A percentile compares a stretch with the other conserved stretches of the same genome.
phyloP scores from a whole-genome alignment of 108 stramenopile genomes.

The Schizochytrium sp. region DNA sequence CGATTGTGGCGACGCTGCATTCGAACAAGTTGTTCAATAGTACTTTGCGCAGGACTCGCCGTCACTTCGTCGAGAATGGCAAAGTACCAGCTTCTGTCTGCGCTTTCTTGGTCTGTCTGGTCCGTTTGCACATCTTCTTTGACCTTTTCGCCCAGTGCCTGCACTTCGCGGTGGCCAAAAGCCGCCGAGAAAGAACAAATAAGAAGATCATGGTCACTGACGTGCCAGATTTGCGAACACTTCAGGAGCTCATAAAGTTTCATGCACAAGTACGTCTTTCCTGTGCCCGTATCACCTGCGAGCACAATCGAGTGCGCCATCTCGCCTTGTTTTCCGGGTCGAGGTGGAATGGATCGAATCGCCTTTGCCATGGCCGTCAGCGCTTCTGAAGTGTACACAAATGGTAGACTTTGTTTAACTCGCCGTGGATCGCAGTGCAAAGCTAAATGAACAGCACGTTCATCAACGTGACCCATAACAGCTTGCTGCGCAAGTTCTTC shows the following conservation, averaged over 20 bases:
- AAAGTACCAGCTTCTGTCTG: background rate
- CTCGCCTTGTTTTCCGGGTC: background rate
- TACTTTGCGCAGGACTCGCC: conserved; percentile 6
- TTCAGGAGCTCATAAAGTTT: conserved; percentile 1
- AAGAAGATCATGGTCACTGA: background rate
- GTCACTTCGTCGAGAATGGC: conserved; percentile 7
- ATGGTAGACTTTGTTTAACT: background rate
- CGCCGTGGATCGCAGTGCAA: background rate
- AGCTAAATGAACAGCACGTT: background rate
- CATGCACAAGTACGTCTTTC: conserved; percentile 8
- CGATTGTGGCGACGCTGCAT: background rate
- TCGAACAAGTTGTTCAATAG: background rate
- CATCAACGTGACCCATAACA: background rate
- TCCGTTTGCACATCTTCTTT: background rate
- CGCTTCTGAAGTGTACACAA: background rate
- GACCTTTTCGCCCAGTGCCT: background rate
- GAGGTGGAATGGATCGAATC: background rate
- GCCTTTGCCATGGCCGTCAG: conserved; percentile 8
- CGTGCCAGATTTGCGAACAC: background rate
- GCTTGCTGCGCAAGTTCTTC: background rate
- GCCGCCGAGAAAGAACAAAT: conserved; percentile 1
- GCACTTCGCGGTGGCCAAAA: background rate
- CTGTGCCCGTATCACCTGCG: background rate
- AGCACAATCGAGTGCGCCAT: background rate
- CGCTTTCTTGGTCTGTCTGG: background rate